Conservation (phyloP, 768 basidiomycete species). For the Amanita molliuscula region DNA sequence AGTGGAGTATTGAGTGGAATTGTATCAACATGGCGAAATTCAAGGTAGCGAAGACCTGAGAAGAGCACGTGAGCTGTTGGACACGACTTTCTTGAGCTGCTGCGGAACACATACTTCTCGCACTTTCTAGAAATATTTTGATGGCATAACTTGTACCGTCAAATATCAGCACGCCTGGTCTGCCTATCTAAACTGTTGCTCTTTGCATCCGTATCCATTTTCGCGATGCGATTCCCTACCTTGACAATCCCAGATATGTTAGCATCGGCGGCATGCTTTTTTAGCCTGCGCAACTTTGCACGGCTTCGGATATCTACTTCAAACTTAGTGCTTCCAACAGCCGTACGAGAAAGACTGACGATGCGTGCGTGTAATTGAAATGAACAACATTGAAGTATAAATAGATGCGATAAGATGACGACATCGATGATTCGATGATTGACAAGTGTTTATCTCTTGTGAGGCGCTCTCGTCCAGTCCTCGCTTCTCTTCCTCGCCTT, state of each 20-base stretch:
- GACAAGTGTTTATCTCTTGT: slow-evolving; percentile 5
- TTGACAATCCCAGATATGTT: slow-evolving; percentile 32
- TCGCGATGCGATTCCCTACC: slow-evolving; percentile 10
- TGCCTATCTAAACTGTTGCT: slow-evolving; percentile 21
- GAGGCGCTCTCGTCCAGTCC: neutral
- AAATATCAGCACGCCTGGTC: slow-evolving; percentile 32
- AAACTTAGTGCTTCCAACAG: neutral
- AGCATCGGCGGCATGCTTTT: slow-evolving; percentile 24
- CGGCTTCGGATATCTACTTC: slow-evolving; percentile 26
- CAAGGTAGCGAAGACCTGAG: slow-evolving; percentile 30
- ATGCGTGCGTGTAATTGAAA: slow-evolving; percentile 33
- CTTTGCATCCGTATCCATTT: neutral
- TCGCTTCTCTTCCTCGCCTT: slow-evolving; percentile 6
- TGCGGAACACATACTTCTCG: slow-evolving; percentile 18
- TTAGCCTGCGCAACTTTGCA: slow-evolving; percentile 30
- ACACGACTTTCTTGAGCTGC: neutral
- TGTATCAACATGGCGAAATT: slow-evolving; percentile 31
- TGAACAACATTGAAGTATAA: slow-evolving; percentile 13
- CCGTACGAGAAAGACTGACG: slow-evolving; percentile 18
- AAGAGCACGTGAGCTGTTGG: neutral
- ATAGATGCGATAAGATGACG: neutral
- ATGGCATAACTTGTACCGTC: slow-evolving; percentile 25
- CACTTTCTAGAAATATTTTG: slow-evolving; percentile 25
- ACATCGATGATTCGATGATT: slow-evolving; percentile 1
- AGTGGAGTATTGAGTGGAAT: slow-evolving; percentile 13